Percentiles rank a stretch among this genome's conserved stretches.
phyloP scores from a whole-genome alignment of 2,329 filamentous ascomycete genomes.

The Periglandula ipomoeae region DNA sequence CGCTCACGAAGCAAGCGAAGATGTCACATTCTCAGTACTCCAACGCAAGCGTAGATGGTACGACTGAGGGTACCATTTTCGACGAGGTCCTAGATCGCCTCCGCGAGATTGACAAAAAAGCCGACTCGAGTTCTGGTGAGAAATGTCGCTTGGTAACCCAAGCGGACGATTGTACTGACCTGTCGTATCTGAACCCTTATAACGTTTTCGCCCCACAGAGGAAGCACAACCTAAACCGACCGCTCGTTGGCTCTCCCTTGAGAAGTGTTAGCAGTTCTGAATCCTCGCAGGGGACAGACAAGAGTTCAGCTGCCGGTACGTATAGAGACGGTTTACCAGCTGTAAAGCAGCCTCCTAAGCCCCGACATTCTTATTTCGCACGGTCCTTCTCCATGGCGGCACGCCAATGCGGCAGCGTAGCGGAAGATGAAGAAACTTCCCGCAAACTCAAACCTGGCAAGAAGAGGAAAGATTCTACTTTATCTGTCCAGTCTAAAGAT shows the following conservation, averaged over 20 bases:
- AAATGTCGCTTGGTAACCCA: neutral
- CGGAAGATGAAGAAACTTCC: neutral
- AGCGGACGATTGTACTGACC: neutral
- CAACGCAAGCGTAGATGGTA: neutral
- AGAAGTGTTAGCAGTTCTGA: slow-evolving; percentile 12
- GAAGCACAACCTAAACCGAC: slow-evolving; percentile 11
- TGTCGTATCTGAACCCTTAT: slow-evolving; percentile 16
- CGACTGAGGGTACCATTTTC: neutral
- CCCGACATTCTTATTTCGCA: slow-evolving; percentile 5
- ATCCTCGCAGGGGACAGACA: neutral
- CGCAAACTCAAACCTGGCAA: neutral
- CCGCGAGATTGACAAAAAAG: neutral
- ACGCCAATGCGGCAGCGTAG: neutral
- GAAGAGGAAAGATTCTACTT: neutral
- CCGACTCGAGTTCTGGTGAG: too few relatives aligned
- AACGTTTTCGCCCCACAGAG: slow-evolving; percentile 12
- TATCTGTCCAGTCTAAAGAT: neutral
- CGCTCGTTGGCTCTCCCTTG: slow-evolving; percentile 20
- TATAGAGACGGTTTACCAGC: neutral
- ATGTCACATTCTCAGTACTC: slow-evolving; percentile 8
- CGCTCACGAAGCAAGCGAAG: neutral
- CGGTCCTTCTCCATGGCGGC: slow-evolving; percentile 6
- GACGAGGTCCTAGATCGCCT: slow-evolving; percentile 8
- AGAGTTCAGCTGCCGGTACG: neutral
- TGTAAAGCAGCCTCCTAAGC: neutral